These are phyloP conservation scores for Ophiocordyceps unilateralis DNA, from an alignment of 2,329 filamentous ascomycete genomes.

Conservation along the genomic window DNA sequence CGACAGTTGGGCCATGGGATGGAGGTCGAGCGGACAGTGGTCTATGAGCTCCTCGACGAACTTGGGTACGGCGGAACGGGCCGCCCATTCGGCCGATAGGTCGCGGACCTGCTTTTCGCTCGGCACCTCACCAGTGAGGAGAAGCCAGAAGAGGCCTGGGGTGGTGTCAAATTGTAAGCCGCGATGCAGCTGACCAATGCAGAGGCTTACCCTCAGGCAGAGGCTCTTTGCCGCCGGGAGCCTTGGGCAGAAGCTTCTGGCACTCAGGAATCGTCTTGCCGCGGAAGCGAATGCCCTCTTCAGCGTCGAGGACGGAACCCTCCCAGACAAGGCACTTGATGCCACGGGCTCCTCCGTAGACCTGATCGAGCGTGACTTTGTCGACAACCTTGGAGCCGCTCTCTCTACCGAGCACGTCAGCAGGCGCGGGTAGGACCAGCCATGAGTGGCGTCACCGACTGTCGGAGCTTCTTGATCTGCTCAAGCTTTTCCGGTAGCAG, in stretches of 20 bases:
- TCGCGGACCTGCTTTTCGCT: slow-evolving; percentile 96
- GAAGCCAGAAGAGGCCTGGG: slow-evolving; percentile 93
- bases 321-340: slow-evolving; percentile 99
- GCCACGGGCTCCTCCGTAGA: slow-evolving; percentile 96
- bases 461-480: slow-evolving; percentile 96
- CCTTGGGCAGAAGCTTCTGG: slow-evolving; percentile 94
- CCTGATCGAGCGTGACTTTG: slow-evolving; percentile 97
- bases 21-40: slow-evolving; percentile 95
- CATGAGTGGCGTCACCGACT: slow-evolving; percentile 39
- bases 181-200: neutral
- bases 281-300: slow-evolving; percentile 98
- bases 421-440: neutral
- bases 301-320: slow-evolving; percentile 90
- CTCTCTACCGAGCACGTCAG: slow-evolving; percentile 41
- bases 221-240: slow-evolving; percentile 89
- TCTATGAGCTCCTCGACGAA: slow-evolving; percentile 99
- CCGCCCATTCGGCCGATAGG: slow-evolving; percentile 96
- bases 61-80: slow-evolving; percentile 90
- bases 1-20: slow-evolving; percentile 99
- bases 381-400: slow-evolving; percentile 89
- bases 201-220: slow-evolving; percentile 62
- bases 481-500: slow-evolving; percentile 92
- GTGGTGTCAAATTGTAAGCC: neutral
- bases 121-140: slow-evolving; percentile 93
- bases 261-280: slow-evolving; percentile 98